These are phyloP conservation scores for Byssoonygena ceratinophila DNA, from an alignment of 2,329 filamentous ascomycete species.

Conservation along the genomic window DNA sequence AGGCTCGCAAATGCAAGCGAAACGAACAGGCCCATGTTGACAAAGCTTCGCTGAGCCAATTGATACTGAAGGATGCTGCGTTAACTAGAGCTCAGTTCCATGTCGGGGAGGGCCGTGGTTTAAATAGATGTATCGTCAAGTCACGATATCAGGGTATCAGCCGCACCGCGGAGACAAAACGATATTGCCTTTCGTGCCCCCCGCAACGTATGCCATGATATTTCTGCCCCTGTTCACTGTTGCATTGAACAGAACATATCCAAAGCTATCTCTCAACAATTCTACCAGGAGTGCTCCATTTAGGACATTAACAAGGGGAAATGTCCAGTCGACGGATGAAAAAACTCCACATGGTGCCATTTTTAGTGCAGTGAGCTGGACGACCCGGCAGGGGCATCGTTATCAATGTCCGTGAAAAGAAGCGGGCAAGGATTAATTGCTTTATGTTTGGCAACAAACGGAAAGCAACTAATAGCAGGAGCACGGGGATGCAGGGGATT, in stretches of 20 bases:
- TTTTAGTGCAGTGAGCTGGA: background rate
- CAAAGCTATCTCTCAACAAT: background rate
- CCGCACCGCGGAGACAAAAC: no score
- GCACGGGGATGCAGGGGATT: background rate
- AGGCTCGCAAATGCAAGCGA: background rate
- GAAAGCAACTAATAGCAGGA: background rate
- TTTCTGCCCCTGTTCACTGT: conserved; percentile 1
- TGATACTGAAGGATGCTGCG: background rate
- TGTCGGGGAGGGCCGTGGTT: background rate
- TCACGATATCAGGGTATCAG: no score
- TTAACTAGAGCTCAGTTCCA: background rate
- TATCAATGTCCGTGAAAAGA: background rate
- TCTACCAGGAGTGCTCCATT: background rate
- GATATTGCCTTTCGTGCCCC: background rate
- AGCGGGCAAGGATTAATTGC: background rate
- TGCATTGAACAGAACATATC: background rate
- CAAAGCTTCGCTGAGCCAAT: background rate
- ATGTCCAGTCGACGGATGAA: background rate
- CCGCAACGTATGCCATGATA: background rate
- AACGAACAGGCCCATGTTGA: background rate
- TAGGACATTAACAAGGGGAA: background rate
- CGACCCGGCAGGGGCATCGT: background rate
- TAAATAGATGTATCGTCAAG: no score
- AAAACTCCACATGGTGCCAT: background rate
- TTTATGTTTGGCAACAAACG: background rate